Percentiles rank a stretch among this genome's conserved stretches.
Conservation (phyloP, 2,329 filamentous ascomycete species). For the Aspergillus brasiliensis region DNA sequence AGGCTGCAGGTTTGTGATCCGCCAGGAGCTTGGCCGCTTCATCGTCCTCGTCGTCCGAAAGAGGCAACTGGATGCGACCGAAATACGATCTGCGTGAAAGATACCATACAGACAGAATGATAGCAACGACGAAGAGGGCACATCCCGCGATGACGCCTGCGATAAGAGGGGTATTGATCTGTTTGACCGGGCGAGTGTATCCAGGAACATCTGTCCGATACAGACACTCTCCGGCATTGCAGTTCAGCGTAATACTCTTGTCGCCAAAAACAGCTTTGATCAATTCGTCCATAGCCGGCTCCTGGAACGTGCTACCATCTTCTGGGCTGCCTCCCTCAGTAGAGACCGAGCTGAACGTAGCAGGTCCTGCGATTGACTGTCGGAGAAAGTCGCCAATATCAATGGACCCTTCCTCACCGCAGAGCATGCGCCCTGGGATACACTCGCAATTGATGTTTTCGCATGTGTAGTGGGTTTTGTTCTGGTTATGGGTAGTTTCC, state of each 20-base stretch:
- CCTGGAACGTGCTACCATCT: constrained; percentile 79
- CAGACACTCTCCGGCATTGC: constrained; percentile 85
- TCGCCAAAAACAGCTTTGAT: constrained; percentile 91
- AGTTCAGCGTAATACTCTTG: constrained; percentile 79
- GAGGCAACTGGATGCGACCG: constrained; percentile 70
- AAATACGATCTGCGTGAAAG: constrained; percentile 70
- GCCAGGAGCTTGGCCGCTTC: constrained; percentile 83
- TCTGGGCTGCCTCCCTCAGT: constrained; percentile 60
- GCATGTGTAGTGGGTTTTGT: constrained; percentile 83
- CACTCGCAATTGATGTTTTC: constrained; percentile 83
- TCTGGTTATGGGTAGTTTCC: constrained; percentile 68
- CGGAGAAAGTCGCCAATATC: constrained; percentile 88
- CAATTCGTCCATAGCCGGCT: constrained; percentile 88
- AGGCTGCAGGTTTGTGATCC: constrained; percentile 85
- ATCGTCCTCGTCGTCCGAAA: constrained; percentile 84
- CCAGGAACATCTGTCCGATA: constrained; percentile 92
- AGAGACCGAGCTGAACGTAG: constrained; percentile 71
- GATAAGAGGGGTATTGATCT: constrained; percentile 95
- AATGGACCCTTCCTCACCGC: constrained; percentile 85
- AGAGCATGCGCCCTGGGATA: constrained; percentile 89
- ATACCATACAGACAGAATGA: constrained; percentile 84
- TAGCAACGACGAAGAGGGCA: constrained; percentile 83
- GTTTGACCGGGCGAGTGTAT: constrained; percentile 83
- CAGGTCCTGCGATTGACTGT: constrained; percentile 82
- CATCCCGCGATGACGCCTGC: constrained; percentile 87